These are phyloP conservation scores for Backusella morwellensis DNA, from an alignment of 192 early-diverging fungal genomes.

Conservation along the genomic window DNA sequence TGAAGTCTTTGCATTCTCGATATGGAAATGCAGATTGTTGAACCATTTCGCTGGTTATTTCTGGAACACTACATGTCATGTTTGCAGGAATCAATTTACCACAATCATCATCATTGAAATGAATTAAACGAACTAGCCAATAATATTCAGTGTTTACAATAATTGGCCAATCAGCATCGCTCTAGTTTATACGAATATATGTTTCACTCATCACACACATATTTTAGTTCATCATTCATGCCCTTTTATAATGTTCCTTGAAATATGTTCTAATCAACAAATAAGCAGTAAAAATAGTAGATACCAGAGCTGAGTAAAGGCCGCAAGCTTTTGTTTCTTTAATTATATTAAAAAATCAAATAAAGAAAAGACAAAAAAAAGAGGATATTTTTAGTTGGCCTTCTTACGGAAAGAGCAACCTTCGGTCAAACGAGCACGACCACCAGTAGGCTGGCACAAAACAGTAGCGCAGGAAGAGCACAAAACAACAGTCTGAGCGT, in stretches of 20 bases:
- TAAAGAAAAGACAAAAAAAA: slow-evolving; percentile 4
- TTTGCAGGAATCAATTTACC: background rate
- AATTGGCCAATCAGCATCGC: background rate
- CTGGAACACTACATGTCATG: background rate
- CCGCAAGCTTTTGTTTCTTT: slow-evolving; percentile 7
- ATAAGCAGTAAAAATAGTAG: background rate
- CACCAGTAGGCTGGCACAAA: slow-evolving; percentile 99
- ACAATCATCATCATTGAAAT: background rate
- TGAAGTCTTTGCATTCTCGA: background rate
- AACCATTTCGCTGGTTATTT: background rate
- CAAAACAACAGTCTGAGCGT: slow-evolving; percentile 98
- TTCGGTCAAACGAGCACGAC: slow-evolving; percentile 95
- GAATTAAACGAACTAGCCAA: background rate
- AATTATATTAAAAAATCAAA: background rate
- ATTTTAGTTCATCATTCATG: background rate
- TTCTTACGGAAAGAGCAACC: slow-evolving; percentile 54
- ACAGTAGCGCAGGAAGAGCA: slow-evolving; percentile 96
- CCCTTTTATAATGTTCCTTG: background rate
- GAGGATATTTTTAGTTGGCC: slow-evolving; percentile 23
- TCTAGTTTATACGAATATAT: background rate
- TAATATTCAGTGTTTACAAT: background rate
- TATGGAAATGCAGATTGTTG: background rate
- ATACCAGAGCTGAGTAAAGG: background rate
- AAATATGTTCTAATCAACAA: background rate
- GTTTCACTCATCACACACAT: background rate